Evolutionary conservation across 2,329 filamentous ascomycete genomes (phyloP).

Genomic region (Talaromyces sp.): DNA sequence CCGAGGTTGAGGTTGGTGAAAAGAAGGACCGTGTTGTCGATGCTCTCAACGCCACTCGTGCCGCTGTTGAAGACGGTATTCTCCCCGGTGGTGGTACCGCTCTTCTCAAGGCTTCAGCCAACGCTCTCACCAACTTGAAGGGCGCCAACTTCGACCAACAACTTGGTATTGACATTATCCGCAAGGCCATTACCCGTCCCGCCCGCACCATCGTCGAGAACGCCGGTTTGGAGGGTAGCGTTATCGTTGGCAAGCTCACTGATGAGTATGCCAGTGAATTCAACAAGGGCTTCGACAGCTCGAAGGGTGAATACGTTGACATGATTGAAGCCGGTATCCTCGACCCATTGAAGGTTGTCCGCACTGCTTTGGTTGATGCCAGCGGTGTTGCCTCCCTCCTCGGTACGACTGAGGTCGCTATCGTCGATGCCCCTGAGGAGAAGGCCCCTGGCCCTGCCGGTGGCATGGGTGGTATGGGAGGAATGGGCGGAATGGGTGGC

Average conservation of each 20-base stretch:
- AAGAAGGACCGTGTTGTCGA: constrained; percentile 99
- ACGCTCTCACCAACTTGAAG: constrained; percentile 80
- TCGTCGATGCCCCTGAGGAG: constrained; percentile 92
- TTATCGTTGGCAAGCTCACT: constrained; percentile 95
- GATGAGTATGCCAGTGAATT: constrained; percentile 90
- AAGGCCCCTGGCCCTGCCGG: constrained; percentile 62
- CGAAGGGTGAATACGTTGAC: constrained; percentile 97
- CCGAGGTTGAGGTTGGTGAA: constrained; percentile 97
- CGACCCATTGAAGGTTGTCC: constrained; percentile 98
- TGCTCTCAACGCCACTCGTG: constrained; percentile 94
- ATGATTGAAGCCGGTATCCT: constrained; percentile 98
- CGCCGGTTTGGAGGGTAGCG: constrained; percentile 89
- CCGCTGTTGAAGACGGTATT: constrained; percentile 98
- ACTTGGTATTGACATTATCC: constrained; percentile 95
- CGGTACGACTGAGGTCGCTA: constrained; percentile 96
- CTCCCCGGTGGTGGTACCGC: constrained; percentile 97
- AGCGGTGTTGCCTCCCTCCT: constrained; percentile 95
- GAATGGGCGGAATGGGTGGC: constrained; percentile 56
- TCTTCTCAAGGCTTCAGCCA: constrained; percentile 91
- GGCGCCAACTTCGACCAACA: constrained; percentile 97
- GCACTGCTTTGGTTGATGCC: constrained; percentile 90
- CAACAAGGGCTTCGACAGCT: constrained; percentile 96
- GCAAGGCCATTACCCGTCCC: constrained; percentile 94
- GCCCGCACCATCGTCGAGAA: constrained; percentile 97
- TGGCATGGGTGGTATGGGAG: constrained; percentile 61